A percentile compares a stretch with the other conserved stretches of the same genome.
These are phyloP conservation scores for Candida nonsorbophila DNA, from an alignment of 805 yeast species.

Conservation along the genomic window DNA sequence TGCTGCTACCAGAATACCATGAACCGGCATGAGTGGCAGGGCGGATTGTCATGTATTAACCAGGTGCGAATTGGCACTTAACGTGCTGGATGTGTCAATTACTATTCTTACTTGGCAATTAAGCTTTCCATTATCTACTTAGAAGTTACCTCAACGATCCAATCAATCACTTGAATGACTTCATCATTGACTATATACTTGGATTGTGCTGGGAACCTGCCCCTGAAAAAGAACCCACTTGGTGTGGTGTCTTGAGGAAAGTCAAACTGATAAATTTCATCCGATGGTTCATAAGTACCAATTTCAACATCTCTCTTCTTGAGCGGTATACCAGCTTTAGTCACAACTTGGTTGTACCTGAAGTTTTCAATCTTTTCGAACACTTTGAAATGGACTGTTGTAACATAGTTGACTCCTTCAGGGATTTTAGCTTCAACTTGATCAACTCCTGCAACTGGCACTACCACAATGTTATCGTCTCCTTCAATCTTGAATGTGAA, in stretches of 20 bases:
- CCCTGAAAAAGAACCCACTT: constrained; percentile 34
- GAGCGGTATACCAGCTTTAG: constrained; percentile 29
- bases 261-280: constrained; percentile 22
- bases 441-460: constrained; percentile 24
- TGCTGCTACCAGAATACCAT: constrained; percentile 64
- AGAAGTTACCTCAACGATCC: constrained; percentile 32
- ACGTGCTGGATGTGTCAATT: no score
- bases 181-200: constrained; percentile 30
- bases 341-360: constrained; percentile 29
- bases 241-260: constrained; percentile 34
- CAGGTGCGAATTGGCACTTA: no score
- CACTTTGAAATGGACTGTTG: constrained; percentile 28
- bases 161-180: constrained; percentile 19
- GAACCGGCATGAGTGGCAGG: constrained; percentile 87
- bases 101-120: no score
- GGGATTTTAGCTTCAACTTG: constrained; percentile 27
- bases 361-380: constrained; percentile 22
- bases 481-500: constrained; percentile 27
- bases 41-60: no score
- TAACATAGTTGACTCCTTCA: constrained; percentile 28
- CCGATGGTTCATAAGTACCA: constrained; percentile 31
- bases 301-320: constrained; percentile 22
- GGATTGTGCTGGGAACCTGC: constrained; percentile 22
- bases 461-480: constrained; percentile 15
- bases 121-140: constrained; percentile 13